Conservation (phyloP, 148 eudicot species). For the Rhododendron williamsianum region DNA sequence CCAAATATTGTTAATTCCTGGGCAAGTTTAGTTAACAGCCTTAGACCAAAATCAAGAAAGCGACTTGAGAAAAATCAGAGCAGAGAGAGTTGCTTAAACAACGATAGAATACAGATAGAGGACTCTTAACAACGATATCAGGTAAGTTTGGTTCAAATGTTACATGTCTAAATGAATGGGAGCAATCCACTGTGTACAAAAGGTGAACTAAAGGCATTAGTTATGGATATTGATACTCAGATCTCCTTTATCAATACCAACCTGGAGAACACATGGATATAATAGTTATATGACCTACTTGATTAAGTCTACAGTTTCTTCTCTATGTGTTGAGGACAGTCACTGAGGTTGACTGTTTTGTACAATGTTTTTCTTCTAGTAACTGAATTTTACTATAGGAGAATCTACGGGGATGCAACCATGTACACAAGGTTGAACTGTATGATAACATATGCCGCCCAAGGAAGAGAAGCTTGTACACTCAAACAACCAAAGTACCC, state of each 20-base stretch:
- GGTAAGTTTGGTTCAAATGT: not conserved
- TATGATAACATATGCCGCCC: not conserved
- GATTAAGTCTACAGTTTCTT: not conserved
- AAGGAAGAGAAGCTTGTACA: not conserved
- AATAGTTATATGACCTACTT: not conserved
- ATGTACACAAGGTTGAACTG: not conserved
- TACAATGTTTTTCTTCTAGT: not conserved
- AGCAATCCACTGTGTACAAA: not conserved
- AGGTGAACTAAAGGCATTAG: not conserved
- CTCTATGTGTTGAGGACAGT: not conserved
- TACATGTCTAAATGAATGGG: not conserved
- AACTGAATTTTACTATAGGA: not conserved
- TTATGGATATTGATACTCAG: not conserved
- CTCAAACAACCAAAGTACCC: not conserved
- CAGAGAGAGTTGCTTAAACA: not conserved
- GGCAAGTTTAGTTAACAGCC: conserved; percentile 10
- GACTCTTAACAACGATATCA: not conserved
- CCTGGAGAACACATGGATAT: not conserved
- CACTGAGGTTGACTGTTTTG: not conserved
- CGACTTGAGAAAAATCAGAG: not conserved
- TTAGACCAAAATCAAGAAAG: not conserved
- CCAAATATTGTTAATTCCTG: conserved; percentile 47
- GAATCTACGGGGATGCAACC: not conserved
- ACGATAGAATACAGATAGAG: not conserved
- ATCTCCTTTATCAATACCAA: not conserved